A percentile compares a stretch with the other conserved stretches of the same genome.
Conservation (phyloP, 129 eudicot genomes). For the Flaveria ramosissima region DNA sequence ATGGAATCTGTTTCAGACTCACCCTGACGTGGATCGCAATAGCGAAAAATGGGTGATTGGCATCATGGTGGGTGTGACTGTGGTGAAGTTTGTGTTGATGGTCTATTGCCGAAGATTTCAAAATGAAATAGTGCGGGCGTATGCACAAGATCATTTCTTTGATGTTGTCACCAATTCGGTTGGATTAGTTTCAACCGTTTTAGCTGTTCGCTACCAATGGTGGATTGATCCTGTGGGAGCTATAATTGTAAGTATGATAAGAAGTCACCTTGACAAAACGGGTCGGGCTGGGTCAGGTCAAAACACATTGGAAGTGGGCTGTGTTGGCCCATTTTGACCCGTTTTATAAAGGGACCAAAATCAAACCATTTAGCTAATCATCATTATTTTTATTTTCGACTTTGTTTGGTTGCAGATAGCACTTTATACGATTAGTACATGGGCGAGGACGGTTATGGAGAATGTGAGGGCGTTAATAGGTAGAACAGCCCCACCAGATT, state of each 20-base stretch:
- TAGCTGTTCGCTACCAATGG: conserved; percentile 74
- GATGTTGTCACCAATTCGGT: conserved; percentile 87
- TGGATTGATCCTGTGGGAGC: conserved; percentile 99
- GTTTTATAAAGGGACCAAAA: background rate
- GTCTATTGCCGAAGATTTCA: conserved; percentile 73
- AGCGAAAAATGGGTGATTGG: conserved; percentile 83
- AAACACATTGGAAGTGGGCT: background rate
- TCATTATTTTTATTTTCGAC: background rate
- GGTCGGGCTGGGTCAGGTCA: background rate
- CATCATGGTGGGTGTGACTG: conserved; percentile 75
- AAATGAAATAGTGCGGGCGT: conserved; percentile 82
- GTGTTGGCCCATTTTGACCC: background rate
- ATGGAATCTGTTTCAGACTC: conserved; percentile 38
- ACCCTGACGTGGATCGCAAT: conserved; percentile 46
- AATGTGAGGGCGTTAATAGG: conserved; percentile 85
- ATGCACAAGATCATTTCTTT: conserved; percentile 90
- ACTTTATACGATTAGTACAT: conserved; percentile 71
- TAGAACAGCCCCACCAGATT: conserved; percentile 91
- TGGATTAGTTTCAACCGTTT: conserved; percentile 71
- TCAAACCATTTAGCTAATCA: too few species aligned
- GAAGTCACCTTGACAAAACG: background rate
- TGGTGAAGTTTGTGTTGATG: conserved; percentile 72
- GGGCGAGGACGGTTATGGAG: conserved; percentile 76
- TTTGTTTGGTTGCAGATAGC: conserved; percentile 59
- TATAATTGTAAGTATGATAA: conserved; percentile 56